Conservation (phyloP, 345 rosid genomes). For the Aquilaria malaccensis region DNA sequence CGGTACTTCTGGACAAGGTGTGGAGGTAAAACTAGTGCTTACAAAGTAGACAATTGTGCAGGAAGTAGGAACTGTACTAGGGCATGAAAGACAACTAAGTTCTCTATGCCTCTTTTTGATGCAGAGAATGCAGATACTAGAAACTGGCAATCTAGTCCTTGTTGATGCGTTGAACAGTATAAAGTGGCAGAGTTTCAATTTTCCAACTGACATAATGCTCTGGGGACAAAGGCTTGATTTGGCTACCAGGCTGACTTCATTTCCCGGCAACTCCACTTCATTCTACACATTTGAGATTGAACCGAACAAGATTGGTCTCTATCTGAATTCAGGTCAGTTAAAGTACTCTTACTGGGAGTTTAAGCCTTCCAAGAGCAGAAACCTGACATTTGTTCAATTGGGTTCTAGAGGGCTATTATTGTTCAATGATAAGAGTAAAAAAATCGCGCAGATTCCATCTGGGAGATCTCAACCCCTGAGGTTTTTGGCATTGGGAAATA, state of each 20-base stretch:
- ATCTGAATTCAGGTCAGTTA: conserved; percentile 42
- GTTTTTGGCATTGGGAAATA: conserved; percentile 62
- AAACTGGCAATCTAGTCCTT: conserved; percentile 67
- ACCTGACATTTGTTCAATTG: conserved; percentile 43
- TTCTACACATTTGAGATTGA: conserved; percentile 72
- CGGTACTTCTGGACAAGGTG: conserved; percentile 80
- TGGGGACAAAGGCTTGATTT: conserved; percentile 75
- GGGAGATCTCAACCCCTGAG: conserved; percentile 30
- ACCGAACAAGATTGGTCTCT: conserved; percentile 51
- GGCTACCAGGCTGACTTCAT: conserved; percentile 81
- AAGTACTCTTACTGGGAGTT: conserved; percentile 93
- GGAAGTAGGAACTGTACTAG: background rate
- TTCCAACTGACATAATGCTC: conserved; percentile 81
- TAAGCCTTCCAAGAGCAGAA: conserved; percentile 54
- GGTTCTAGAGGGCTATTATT: conserved; percentile 49
- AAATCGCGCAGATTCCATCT: conserved; percentile 50
- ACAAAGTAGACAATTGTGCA: background rate
- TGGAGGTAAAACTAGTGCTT: conserved; percentile 48
- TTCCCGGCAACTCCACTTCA: conserved; percentile 43
- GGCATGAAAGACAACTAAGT: background rate
- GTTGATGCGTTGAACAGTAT: conserved; percentile 41
- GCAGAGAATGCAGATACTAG: conserved; percentile 69
- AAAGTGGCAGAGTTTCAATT: conserved; percentile 97
- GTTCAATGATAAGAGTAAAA: conserved; percentile 43
- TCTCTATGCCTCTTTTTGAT: conserved; percentile 9